These are phyloP conservation scores for Xylariaceae sp. DNA, from an alignment of 2,329 filamentous ascomycete species.

Conservation along the genomic window DNA sequence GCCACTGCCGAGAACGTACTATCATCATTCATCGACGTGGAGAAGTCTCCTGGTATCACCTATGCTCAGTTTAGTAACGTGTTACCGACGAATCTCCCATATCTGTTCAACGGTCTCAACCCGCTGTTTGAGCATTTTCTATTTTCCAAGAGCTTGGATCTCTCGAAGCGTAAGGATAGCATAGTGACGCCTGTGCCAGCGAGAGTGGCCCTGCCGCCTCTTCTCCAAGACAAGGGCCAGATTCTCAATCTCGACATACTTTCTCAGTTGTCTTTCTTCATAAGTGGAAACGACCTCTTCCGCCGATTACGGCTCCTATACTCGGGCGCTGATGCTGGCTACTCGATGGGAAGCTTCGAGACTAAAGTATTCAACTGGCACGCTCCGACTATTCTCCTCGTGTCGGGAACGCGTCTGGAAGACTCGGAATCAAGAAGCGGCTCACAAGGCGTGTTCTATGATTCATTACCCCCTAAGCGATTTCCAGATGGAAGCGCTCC, in stretches of 20 bases:
- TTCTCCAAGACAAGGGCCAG: conserved; percentile 49
- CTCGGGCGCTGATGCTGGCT: conserved; percentile 64
- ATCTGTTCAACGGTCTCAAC: conserved; percentile 62
- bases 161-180: conserved; percentile 48
- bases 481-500: conserved; percentile 45
- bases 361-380: conserved; percentile 72
- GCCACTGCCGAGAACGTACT: conserved; percentile 60
- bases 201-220: conserved; percentile 33
- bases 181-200: conserved; percentile 16
- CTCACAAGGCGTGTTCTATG: conserved; percentile 52
- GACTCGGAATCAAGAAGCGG: conserved; percentile 42
- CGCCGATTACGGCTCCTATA: conserved; percentile 62
- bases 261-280: conserved; percentile 68
- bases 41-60: conserved; percentile 58
- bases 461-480: conserved; percentile 58
- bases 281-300: conserved; percentile 61
- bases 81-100: conserved; percentile 56
- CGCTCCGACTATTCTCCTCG: conserved; percentile 66
- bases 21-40: conserved; percentile 59
- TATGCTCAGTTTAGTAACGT: conserved; percentile 57
- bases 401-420: conserved; percentile 58
- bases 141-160: conserved; percentile 66
- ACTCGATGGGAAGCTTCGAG: conserved; percentile 73
- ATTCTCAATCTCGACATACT: conserved; percentile 61
- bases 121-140: conserved; percentile 70